These are phyloP conservation scores for Chenopodium quinoa DNA, from an alignment of 148 eudicot species.

Conservation along the genomic window DNA sequence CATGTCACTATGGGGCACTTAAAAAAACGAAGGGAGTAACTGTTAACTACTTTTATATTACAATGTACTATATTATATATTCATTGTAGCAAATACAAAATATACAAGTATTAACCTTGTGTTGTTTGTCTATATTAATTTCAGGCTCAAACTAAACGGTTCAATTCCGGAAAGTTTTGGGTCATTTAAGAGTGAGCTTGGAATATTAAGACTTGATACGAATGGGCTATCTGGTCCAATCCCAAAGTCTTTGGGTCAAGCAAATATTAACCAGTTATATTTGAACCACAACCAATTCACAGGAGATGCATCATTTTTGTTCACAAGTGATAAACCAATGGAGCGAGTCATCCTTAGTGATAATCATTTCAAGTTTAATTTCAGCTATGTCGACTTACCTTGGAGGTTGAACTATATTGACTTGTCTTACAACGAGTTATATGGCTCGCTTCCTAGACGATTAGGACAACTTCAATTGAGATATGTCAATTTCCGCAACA, in stretches of 20 bases:
- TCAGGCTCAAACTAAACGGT: constrained; percentile 38
- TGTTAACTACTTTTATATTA: too few relatives aligned
- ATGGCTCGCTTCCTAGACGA: constrained; percentile 37
- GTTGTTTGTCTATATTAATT: neutral
- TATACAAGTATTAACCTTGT: too few relatives aligned
- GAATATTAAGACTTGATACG: neutral
- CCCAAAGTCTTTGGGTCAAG: constrained; percentile 35
- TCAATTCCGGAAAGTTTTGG: constrained; percentile 43
- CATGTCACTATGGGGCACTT: too few relatives aligned
- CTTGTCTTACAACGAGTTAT: constrained; percentile 46
- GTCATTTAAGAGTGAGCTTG: constrained; percentile 6
- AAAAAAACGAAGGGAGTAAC: too few relatives aligned
- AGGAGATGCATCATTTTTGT: constrained; percentile 16
- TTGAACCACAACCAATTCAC: constrained; percentile 30
- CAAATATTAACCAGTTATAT: constrained; percentile 23
- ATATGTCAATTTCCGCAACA: constrained; percentile 45
- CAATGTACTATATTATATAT: too few relatives aligned
- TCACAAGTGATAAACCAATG: constrained; percentile 1
- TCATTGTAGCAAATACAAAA: too few relatives aligned
- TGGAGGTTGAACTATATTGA: constrained; percentile 27
- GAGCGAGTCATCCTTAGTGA: constrained; percentile 5
- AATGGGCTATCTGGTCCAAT: constrained; percentile 39
- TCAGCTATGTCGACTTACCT: constrained; percentile 33
- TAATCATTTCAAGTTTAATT: constrained; percentile 42
- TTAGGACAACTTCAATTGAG: constrained; percentile 25